A percentile compares a stretch with the other conserved stretches of the same genome.
These are phyloP conservation scores for Globisporangium barbulae DNA, from an alignment of 352 stramenopile species.

Conservation along the genomic window DNA sequence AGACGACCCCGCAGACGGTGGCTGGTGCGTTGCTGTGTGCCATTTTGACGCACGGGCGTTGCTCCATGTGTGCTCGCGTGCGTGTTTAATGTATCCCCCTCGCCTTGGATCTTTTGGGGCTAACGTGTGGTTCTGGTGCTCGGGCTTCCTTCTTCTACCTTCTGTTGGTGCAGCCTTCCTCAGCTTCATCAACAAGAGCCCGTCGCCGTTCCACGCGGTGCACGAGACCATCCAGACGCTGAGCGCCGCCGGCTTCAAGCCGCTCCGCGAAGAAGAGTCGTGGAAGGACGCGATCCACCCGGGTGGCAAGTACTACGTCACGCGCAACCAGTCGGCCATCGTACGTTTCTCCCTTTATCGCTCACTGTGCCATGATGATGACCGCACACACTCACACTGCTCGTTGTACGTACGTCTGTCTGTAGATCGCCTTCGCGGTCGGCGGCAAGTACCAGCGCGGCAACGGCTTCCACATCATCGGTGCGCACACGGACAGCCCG, in stretches of 20 bases:
- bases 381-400: too few relatives aligned
- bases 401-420: not conserved
- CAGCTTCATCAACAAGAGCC: constrained; percentile 92
- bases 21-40: constrained; percentile 5
- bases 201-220: constrained; percentile 94
- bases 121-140: constrained; percentile 7
- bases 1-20: constrained; percentile 63
- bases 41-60: too few relatives aligned
- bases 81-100: not conserved
- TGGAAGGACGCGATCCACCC: constrained; percentile 56
- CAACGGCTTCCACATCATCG: constrained; percentile 96
- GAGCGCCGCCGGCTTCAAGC: constrained; percentile 87
- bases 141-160: not conserved
- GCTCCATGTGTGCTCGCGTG: not conserved
- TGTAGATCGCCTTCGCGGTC: constrained; percentile 89
- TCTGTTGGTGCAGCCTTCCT: constrained; percentile 56
- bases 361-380: not conserved
- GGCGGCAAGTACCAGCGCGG: constrained; percentile 89
- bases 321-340: constrained; percentile 94
- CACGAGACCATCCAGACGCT: constrained; percentile 82
- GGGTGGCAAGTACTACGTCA: constrained; percentile 97
- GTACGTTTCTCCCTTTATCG: constrained; percentile 28
- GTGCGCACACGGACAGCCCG: constrained; percentile 95
- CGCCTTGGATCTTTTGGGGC: not conserved
- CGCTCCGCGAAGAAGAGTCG: constrained; percentile 86